These are phyloP conservation scores for Flaveria sonorensis DNA, from an alignment of 129 eudicot genomes.

Conservation along the genomic window DNA sequence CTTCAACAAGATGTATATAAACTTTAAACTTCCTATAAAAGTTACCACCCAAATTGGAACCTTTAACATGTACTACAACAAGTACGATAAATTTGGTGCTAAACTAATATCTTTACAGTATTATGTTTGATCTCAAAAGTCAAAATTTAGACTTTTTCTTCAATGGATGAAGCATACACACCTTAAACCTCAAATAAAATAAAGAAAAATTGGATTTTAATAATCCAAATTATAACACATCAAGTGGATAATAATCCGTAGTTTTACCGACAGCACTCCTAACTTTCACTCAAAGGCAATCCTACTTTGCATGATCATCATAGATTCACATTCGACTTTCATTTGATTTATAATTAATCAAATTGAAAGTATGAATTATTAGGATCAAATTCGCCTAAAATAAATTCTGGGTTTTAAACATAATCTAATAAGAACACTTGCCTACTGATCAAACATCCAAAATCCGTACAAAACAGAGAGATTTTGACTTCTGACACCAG, in stretches of 20 bases:
- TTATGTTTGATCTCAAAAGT: background rate
- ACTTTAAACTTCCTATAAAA: background rate
- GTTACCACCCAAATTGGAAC: constrained; percentile 4
- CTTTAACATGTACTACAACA: background rate
- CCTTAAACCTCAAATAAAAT: background rate
- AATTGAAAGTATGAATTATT: too few relatives aligned
- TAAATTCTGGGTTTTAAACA: constrained; percentile 1
- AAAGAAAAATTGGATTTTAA: background rate
- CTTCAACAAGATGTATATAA: background rate
- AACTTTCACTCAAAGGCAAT: too few relatives aligned
- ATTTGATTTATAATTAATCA: too few relatives aligned
- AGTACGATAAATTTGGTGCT: background rate
- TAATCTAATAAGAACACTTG: background rate
- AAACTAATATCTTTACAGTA: background rate
- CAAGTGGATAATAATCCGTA: too few relatives aligned
- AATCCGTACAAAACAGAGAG: constrained; percentile 6
- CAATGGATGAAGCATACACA: background rate
- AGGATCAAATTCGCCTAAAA: background rate
- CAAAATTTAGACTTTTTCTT: background rate
- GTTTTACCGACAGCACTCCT: too few relatives aligned
- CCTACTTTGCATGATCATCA: background rate
- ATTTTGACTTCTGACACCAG: background rate
- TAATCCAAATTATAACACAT: too few relatives aligned
- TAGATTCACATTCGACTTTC: too few relatives aligned
- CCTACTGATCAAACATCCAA: background rate